Percentiles rank a stretch among this genome's conserved stretches.
Conservation (phyloP, 2,329 filamentous ascomycete species). For the Monosporascus sp. region DNA sequence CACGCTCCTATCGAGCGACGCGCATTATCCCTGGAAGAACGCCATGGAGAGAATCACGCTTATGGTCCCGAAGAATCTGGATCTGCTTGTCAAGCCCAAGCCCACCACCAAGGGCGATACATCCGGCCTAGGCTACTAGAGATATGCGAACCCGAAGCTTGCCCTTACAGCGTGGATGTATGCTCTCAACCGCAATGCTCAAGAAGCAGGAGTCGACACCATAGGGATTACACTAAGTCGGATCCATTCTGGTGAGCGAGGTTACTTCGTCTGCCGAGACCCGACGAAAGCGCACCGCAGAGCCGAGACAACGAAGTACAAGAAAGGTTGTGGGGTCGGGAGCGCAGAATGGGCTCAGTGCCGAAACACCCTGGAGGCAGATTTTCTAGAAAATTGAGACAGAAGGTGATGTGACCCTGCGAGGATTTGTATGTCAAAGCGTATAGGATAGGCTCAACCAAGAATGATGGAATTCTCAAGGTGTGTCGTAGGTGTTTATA, state of each 20-base stretch:
- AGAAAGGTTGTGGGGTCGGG: slow-evolving; percentile 18
- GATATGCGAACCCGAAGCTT: slow-evolving; percentile 34
- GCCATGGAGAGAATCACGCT: slow-evolving; percentile 27
- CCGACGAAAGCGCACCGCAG: slow-evolving; percentile 13
- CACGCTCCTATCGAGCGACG: slow-evolving; percentile 12
- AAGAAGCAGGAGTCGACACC: slow-evolving; percentile 19
- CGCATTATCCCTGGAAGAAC: slow-evolving; percentile 32
- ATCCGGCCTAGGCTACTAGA: slow-evolving; percentile 31
- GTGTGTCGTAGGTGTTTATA: too few relatives aligned
- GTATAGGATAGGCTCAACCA: too few relatives aligned
- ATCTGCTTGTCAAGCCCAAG: slow-evolving; percentile 24
- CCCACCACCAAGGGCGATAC: slow-evolving; percentile 25
- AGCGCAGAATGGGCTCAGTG: slow-evolving; percentile 21
- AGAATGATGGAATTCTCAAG: too few relatives aligned
- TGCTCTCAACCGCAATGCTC: slow-evolving; percentile 28
- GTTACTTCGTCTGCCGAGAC: slow-evolving; percentile 23
- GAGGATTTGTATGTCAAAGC: too few relatives aligned
- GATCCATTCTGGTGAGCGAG: slow-evolving; percentile 25
- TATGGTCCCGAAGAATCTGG: slow-evolving; percentile 25
- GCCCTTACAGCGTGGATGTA: slow-evolving; percentile 31
- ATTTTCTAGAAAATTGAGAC: too few relatives aligned
- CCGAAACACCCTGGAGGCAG: too few relatives aligned
- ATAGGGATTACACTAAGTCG: slow-evolving; percentile 13
- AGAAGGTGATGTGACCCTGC: too few relatives aligned
- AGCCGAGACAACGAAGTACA: slow-evolving; percentile 17